These are phyloP conservation scores for Neonectria punicea DNA, from an alignment of 2,329 filamentous ascomycete genomes.

Conservation along the genomic window DNA sequence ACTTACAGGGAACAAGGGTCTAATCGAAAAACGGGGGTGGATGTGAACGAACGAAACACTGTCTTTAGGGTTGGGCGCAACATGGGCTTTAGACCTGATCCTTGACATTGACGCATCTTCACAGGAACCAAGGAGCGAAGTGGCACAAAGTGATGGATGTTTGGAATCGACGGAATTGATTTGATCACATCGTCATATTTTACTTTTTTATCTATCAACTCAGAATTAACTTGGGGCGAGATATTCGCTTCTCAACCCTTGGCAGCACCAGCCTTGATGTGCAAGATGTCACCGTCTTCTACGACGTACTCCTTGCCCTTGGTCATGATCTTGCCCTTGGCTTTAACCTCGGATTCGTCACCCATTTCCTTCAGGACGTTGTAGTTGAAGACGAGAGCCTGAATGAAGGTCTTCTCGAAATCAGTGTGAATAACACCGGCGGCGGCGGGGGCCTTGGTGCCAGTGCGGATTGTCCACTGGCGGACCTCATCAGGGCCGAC, in stretches of 20 bases:
- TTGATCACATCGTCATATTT: slow-evolving; percentile 39
- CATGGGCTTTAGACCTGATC: background rate
- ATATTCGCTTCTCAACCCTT: slow-evolving; percentile 65
- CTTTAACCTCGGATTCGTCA: slow-evolving; percentile 87
- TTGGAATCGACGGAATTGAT: background rate
- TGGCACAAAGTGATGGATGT: background rate
- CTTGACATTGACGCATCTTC: background rate
- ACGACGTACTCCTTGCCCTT: slow-evolving; percentile 98
- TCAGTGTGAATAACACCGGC: slow-evolving; percentile 98
- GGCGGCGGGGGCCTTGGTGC: slow-evolving; percentile 96
- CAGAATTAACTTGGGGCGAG: slow-evolving; percentile 12
- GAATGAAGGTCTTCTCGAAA: slow-evolving; percentile 99
- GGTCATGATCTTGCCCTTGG: slow-evolving; percentile 96
- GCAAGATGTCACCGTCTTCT: slow-evolving; percentile 82
- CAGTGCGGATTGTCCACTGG: slow-evolving; percentile 97
- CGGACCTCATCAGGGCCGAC: slow-evolving; percentile 94
- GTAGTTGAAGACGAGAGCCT: slow-evolving; percentile 95
- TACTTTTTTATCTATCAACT: slow-evolving; percentile 35
- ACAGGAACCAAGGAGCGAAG: background rate
- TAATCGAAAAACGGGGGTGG: background rate
- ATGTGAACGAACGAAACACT: background rate
- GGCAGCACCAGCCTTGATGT: slow-evolving; percentile 90
- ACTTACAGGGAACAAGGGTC: background rate
- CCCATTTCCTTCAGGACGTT: slow-evolving; percentile 82
- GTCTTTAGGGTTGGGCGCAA: background rate